Base-by-base conservation (phyloP, 805 yeast species). In the Candida pini region DNA sequence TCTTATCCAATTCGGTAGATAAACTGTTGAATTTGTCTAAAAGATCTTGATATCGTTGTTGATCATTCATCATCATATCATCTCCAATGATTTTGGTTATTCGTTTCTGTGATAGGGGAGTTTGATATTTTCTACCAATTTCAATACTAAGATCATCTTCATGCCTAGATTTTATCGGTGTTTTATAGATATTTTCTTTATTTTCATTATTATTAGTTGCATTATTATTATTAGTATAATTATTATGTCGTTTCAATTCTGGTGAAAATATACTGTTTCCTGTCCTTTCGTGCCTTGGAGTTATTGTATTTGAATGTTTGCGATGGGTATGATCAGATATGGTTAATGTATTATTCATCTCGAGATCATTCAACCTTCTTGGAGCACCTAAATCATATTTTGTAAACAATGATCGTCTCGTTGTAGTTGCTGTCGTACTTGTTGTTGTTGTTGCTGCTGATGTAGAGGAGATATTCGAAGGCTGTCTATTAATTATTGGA, bases 351-450 rank as follows among this genome's bases (percentile, higher is more conserved):
- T 27, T 31, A 27, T 16, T 30, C 31, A 41, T 33, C 36, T 41
- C 54, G 30, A 31, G 40, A 16, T 51, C 62, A 27, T 65, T 53
- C 2, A 70, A 62, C 31, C 79, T 51, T 43, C 69, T 64, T 1
- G 78, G 78, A 9, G 76, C 77, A 2, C 79, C 79, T 26, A 73
- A 28, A 9, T 55, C 54, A 16, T 71, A 54, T 38, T 69, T 56
- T 2, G 53, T 36, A 18, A 55, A 44, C 25, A 23, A 22, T 13
- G 25, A 22, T 12, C n/a, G 25, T 19, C 48, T 39, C 12, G 42
- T 36, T 16, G 37, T 18, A 10, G 36, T 15, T 15, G 37, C 17
- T 4, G 14, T 6, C 9, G 12, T 10, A 20, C 16, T 5, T 13
- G 26, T 9, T 12, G 20, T 6, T 7, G 13, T 6, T 13, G 12